phyloP scores from a whole-genome alignment of 2,329 filamentous ascomycete genomes.

The Trichoderma cornu-damae region DNA sequence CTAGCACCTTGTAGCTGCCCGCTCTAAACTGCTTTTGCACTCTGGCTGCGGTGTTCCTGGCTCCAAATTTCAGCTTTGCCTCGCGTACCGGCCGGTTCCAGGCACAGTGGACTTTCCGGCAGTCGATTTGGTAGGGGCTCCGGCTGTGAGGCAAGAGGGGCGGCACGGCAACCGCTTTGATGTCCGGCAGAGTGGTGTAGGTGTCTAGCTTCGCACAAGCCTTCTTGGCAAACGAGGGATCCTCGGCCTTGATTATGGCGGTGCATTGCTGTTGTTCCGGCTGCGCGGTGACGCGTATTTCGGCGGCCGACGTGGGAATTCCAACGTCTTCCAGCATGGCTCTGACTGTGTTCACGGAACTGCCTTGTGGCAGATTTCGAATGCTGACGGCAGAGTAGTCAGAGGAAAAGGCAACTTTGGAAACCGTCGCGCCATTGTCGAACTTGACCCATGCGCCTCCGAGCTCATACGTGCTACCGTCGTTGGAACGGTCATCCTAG shows the following conservation, averaged over 20 bases:
- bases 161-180: neutral
- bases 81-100: conserved; percentile 33
- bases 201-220: conserved; percentile 2
- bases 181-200: neutral
- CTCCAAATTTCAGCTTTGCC: conserved; percentile 30
- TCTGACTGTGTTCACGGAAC: conserved; percentile 9
- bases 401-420: conserved; percentile 29
- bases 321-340: neutral
- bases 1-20: neutral
- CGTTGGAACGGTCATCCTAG: neutral
- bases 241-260: neutral
- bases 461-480: neutral
- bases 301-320: neutral
- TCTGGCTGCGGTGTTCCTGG: neutral
- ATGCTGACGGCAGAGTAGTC: conserved; percentile 37
- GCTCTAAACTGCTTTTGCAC: neutral
- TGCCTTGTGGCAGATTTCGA: conserved; percentile 25
- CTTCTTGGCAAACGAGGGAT: conserved; percentile 1
- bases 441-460: conserved; percentile 31
- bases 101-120: conserved; percentile 33
- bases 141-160: conserved; percentile 25
- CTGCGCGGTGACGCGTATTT: neutral
- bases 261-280: neutral
- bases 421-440: conserved; percentile 29
- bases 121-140: conserved; percentile 31